These are phyloP conservation scores for Zygotorulaspora florentina DNA, from an alignment of 805 yeast species.

Conservation along the genomic window DNA sequence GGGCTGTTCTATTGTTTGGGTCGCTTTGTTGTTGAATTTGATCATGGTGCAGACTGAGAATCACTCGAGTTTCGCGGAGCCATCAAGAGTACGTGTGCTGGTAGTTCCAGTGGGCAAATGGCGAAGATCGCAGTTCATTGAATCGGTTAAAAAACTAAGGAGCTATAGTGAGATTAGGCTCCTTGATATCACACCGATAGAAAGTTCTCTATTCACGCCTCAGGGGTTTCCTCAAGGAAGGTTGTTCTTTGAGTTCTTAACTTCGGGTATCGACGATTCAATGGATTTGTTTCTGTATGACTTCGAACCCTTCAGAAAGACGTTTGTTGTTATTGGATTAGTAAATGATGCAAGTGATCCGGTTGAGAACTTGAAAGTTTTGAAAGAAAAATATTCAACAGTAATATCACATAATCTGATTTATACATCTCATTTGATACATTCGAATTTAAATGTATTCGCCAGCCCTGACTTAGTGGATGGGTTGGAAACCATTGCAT, in stretches of 20 bases:
- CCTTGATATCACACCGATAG: constrained; percentile 68
- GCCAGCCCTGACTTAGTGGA: constrained; percentile 12
- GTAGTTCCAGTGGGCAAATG: constrained; percentile 63
- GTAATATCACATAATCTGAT: constrained; percentile 32
- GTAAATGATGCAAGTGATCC: constrained; percentile 28
- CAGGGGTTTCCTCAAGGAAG: constrained; percentile 80
- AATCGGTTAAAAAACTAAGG: constrained; percentile 43
- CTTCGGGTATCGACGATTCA: constrained; percentile 41
- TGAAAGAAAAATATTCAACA: constrained; percentile 35
- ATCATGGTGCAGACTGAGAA: background rate
- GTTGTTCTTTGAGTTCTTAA: constrained; percentile 52
- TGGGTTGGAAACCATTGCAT: constrained; percentile 57
- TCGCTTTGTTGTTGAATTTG: background rate
- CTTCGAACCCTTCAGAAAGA: constrained; percentile 83
- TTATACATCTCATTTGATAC: constrained; percentile 10
- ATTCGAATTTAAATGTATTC: constrained; percentile 10
- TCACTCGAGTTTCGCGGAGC: constrained; percentile 42
- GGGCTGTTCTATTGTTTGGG: background rate
- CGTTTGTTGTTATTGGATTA: constrained; percentile 57
- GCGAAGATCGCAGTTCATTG: constrained; percentile 35
- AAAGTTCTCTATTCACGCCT: constrained; percentile 65
- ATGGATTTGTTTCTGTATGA: constrained; percentile 70
- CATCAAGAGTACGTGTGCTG: constrained; percentile 61
- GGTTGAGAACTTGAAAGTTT: constrained; percentile 32
- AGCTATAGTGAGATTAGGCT: constrained; percentile 60